Evolutionary conservation across 2,329 filamentous ascomycete genomes (phyloP), one percentile per base, ranked within the genome.

Genomic region (Lachnellula occidentalis): DNA sequence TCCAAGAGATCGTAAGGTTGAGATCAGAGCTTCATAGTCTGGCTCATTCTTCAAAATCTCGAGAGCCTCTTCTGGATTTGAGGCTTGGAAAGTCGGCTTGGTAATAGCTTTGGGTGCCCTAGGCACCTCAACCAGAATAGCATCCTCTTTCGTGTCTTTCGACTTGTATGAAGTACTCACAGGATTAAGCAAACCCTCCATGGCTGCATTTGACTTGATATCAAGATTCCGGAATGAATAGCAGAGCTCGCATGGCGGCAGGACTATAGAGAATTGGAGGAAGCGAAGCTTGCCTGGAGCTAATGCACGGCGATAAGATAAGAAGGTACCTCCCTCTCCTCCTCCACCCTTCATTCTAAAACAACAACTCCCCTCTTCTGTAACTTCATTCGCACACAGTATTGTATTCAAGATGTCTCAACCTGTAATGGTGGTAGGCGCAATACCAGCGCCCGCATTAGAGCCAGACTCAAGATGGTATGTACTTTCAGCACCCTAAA

Each of bases 21-120:
- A 70, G 6, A 76, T 69, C 1, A 90, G 71, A 2, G 74, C 73
- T 9, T 81, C 76, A 59, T 83, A 78, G 63, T 80, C 78, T 3
- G 87, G 87, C 61, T 90, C 79, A 41, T 71, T 75, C 58, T 78
- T 83, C 12, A 91, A 71, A 2, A 74, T 72, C 41, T 83, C 76
- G n/a, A 89, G 70, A 9, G 77, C 81, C 56, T 83, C 80, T 39
- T 71, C 65, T 22, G 73, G 61, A 12, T 58, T 63, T 34, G 55
- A 55, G 57, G 63, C 53, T 12, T 51, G 56, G 36, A 55, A 54
- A 27, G 50, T 41, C 22, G 54, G 48, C 27, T 56, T 61, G 22
- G 34, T 17, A 42, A 17, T 49, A 47, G 45, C 27, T 27, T 50
- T 48, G 31, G 51, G 21, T 22, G 53, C 27, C 41, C 57, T 59